Evolutionary conservation across 768 basidiomycete species (phyloP), one percentile per base, ranked within the genome.

Genomic region (Pluteus cervinus): DNA sequence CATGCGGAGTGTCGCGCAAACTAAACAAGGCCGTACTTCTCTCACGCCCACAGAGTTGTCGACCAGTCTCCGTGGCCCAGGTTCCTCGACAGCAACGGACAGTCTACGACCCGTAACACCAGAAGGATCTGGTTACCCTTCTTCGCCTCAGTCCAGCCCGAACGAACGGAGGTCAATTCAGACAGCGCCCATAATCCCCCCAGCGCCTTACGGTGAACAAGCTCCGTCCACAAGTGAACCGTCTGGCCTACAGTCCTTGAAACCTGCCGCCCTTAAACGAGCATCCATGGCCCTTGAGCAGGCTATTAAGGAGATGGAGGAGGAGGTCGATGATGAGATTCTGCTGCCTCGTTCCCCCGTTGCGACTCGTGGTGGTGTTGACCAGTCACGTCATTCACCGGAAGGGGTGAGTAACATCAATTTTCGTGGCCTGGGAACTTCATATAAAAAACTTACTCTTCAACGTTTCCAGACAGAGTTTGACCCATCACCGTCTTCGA

Each of bases 301-400:
- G 42, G 88, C 73, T 8, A 85, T 91, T 39, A 73, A 76, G 50
- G 83, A 87, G 54, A 73, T 88, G 32, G 85, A 87, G 52, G 83
- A 86, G 45, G 75, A 76, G 46, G 67, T 66, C 0, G 85, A 84
- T 44, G 85, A 88, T 56, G 79, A 86, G 56, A 80, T 87, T 43
- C 65, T 87, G 46, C 70, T 87, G 64, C 80, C 80, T 29, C 73
- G 85, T 40, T 76, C 78, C 26, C 65, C 70, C 14, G 71, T 71
- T 33, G 57, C 69, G 36, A 60, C 67, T 39, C 69, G 75, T 24
- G 48, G 54, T 12, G 60, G 52, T 45, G 42, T 56, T 23, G 66
- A 68, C 36, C 57, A 55, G 15, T 52, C 53, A 24, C 20, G 52
- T 23, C 42, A 47, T 30, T 42, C 46, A 24, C 22, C 47, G 18